A percentile compares a stretch with the other conserved stretches of the same genome.
Conservation (phyloP, 257 asterid species). For the Agastache rugosa region DNA sequence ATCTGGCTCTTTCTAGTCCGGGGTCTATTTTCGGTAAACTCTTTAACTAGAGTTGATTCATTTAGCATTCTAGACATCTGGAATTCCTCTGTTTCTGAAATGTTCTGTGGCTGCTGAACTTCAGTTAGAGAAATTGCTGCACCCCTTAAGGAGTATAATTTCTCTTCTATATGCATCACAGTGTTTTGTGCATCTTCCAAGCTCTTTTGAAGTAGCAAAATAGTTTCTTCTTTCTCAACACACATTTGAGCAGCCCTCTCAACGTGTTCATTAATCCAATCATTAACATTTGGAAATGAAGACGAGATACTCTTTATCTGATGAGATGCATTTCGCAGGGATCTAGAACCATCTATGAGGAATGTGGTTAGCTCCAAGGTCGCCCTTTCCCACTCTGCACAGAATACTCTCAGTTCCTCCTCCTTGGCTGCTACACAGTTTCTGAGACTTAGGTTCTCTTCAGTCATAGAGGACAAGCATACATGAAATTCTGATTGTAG, state of each 20-base stretch:
- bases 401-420: constrained; percentile 54
- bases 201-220: constrained; percentile 63
- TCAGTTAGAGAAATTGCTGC: constrained; percentile 73
- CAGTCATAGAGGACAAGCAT: constrained; percentile 60
- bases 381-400: constrained; percentile 88
- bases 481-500: constrained; percentile 64
- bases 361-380: constrained; percentile 79
- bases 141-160: constrained; percentile 68
- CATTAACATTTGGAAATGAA: constrained; percentile 67
- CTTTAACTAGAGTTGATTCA: constrained; percentile 40
- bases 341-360: constrained; percentile 78
- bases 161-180: constrained; percentile 68
- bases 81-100: constrained; percentile 42
- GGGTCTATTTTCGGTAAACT: constrained; percentile 28
- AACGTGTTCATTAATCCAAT: constrained; percentile 68
- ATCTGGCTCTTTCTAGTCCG: constrained; percentile 36
- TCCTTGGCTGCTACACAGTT: constrained; percentile 65
- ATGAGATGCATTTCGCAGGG: constrained; percentile 70
- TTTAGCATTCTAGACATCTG: constrained; percentile 42
- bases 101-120: constrained; percentile 54
- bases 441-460: constrained; percentile 64
- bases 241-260: constrained; percentile 75
- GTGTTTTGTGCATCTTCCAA: constrained; percentile 79
- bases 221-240: constrained; percentile 75
- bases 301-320: constrained; percentile 69